A percentile compares a stretch with the other conserved stretches of the same genome.
phyloP scores from a whole-genome alignment of 2,329 filamentous ascomycete species.

The Lasiodiplodia citricola region DNA sequence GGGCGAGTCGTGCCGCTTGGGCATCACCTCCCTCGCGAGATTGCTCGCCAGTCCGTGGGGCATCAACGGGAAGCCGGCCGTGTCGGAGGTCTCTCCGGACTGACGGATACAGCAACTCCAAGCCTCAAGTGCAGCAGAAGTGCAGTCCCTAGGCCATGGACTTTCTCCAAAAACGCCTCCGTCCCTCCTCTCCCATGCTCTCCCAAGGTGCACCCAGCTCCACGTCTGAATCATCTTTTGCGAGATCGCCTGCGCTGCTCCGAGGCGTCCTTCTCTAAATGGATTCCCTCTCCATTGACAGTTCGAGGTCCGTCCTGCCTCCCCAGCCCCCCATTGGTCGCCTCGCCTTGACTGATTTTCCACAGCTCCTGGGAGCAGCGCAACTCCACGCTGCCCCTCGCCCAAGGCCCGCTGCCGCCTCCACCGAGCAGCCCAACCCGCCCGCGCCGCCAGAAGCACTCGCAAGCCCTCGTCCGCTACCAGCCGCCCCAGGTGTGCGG shows the following conservation, averaged over 20 bases:
- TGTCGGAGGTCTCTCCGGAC: not conserved
- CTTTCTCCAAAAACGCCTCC: not conserved
- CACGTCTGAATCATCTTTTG: not conserved
- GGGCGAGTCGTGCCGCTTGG: constrained; percentile 12
- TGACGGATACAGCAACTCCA: constrained; percentile 5
- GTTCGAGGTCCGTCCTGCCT: constrained; percentile 4
- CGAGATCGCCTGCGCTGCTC: constrained; percentile 4
- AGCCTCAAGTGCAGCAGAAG: not conserved
- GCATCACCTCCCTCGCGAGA: constrained; percentile 5
- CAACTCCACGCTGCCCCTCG: not conserved
- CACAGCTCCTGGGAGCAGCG: constrained; percentile 9
- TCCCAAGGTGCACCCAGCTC: constrained; percentile 4
- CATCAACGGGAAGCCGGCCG: not conserved
- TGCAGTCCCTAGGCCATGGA: not conserved
- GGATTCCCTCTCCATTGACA: constrained; percentile 12
- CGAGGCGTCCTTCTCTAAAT: not conserved
- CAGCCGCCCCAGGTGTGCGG: constrained; percentile 17
- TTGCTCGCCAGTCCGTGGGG: not conserved
- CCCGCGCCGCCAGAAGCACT: not conserved
- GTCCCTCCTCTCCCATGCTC: constrained; percentile 1
- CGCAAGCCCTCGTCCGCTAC: constrained; percentile 6
- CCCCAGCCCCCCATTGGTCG: constrained; percentile 3
- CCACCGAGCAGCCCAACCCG: not conserved
- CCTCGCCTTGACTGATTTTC: constrained; percentile 14
- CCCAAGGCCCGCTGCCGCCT: constrained; percentile 18